Evolutionary conservation across 1,284 basidiomycete species (phyloP), one percentile per base, ranked within the genome.

Genomic region (Leccinum griseonigrum): DNA sequence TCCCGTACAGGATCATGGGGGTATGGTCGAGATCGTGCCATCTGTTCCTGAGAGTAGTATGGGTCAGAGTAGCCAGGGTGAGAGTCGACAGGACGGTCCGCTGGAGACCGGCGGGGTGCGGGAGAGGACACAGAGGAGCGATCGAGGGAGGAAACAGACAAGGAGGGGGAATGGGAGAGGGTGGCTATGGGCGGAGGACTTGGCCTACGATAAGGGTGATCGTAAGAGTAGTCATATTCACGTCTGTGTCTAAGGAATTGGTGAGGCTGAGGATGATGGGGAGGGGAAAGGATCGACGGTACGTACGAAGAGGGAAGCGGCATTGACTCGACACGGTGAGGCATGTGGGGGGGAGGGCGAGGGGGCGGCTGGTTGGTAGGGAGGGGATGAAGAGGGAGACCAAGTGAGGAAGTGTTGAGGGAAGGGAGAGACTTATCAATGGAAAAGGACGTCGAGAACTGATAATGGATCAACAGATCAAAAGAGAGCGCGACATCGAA

Each of bases 91-190:
- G 70, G 62, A 51, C 64, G 69, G 62, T 68, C 67, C 54, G 67
- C 62, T 51, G 69, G 67, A n/a, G 78, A 77, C 60, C 78, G 73
- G 59, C 73, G 77, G 43, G 74, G 73, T 58, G 82, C 81, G 14
- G 86, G 84, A 1, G 86, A 85, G 51, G 81, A 81, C 55, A 83
- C 81, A 43, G 84, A 81, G 53, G 85, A 84, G 63, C 82, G 80
- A 75, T 85, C 84, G 55, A 83, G 76, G 3, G 85, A 84, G 54
- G 82, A 81, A 36, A 82, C 79, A 11, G 85, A 87, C 53, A 85
- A 76, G 7, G 85, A 84, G 50, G 87, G 86, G 0, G 87, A 87
- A 68, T 87, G 83, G 56, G 84, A 76, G 59, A 85, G 73, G 58
- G 80, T 82, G 40, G 80, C 76, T 71, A 86, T 83, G 63, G 85